Percentiles rank a stretch among this genome's conserved stretches.
phyloP scores from a whole-genome alignment of 257 asterid species.

The Nicotiana knightiana region DNA sequence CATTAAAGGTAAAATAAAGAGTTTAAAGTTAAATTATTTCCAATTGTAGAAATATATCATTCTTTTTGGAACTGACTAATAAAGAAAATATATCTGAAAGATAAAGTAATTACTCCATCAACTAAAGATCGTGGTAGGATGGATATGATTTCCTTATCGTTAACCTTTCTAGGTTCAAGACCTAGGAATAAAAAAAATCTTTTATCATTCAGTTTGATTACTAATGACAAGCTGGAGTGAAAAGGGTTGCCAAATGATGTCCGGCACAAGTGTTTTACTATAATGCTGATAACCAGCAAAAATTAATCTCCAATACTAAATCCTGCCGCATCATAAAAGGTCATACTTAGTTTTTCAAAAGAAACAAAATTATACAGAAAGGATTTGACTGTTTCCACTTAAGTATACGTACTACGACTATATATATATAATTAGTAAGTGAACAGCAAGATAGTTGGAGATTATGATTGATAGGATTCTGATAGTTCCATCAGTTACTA shows the following conservation, averaged over 20 bases:
- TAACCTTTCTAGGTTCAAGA: too few relatives aligned
- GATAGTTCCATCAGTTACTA: not conserved
- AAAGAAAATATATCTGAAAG: too few relatives aligned
- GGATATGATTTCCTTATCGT: too few relatives aligned
- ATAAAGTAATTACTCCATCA: too few relatives aligned
- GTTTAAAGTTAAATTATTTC: too few relatives aligned
- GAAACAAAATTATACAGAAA: not conserved
- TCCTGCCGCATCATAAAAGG: not conserved
- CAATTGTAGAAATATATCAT: too few relatives aligned
- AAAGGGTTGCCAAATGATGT: not conserved
- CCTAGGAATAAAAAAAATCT: too few relatives aligned
- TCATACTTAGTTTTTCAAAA: not conserved
- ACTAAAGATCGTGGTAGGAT: too few relatives aligned
- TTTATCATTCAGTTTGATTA: not conserved
- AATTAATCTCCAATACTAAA: not conserved
- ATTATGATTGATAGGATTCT: constrained; percentile 18
- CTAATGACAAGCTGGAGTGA: not conserved
- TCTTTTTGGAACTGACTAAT: too few relatives aligned
- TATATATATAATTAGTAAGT: not conserved
- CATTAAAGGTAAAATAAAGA: too few relatives aligned
- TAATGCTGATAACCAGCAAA: too few relatives aligned
- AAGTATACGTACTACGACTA: not conserved
- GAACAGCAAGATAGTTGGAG: constrained; percentile 1
- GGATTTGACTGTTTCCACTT: not conserved
- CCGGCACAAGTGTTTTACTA: not conserved